Base-by-base conservation (phyloP, 225 moss, liverwort and hornwort genomes). In the Sphagnum tenellum region DNA sequence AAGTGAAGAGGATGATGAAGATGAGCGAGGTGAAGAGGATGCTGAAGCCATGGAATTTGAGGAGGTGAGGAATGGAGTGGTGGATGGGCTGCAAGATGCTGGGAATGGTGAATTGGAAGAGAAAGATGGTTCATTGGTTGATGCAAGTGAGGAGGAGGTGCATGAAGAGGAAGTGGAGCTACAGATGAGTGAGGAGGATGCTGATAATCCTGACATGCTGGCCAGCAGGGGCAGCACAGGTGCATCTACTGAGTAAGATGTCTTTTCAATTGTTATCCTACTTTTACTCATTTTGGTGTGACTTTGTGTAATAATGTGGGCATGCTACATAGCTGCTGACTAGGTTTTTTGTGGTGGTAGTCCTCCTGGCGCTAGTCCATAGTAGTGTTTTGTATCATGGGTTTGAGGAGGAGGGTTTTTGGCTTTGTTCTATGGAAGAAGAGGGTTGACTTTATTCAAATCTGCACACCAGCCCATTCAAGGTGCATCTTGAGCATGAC, bases 391-490 rank as follows among this genome's bases (percentile, higher is more conserved):
- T 44, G 3, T 13, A 4, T 12, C 44, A 7, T 13, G 29, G 0
- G 57, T 12, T 6, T 58, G 9, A 8, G 10, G 8, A 47, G 45
- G 49, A 63, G 47, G 45, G 47, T 5, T 48, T 51, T 44, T 44
- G 54, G 46, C 13, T 5, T 54, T 8, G 3, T 11, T 47, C 3
- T 14, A 10, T 44, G 69, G 8, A 46, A 55, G 47, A 47, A 49
- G 64, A 46, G 48, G 60, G 44, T 58, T 51, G 59, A 5, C 66
- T 47, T 70, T 50, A 47, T 76, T 29, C 29, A 29, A 29, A 29
- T 29, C 29, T 29, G 29, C 29, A 45, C 47, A 70, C 51, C 82
- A 95, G 95, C 59, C 77, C 88, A 55, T 90, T 88, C 73, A 96
- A 77, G 68, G 54, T 64, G 62, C 95, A 92, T 65, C 50, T 92